Base-by-base conservation (phyloP, 805 yeast genomes). In the Maudiozyma bulderi region DNA sequence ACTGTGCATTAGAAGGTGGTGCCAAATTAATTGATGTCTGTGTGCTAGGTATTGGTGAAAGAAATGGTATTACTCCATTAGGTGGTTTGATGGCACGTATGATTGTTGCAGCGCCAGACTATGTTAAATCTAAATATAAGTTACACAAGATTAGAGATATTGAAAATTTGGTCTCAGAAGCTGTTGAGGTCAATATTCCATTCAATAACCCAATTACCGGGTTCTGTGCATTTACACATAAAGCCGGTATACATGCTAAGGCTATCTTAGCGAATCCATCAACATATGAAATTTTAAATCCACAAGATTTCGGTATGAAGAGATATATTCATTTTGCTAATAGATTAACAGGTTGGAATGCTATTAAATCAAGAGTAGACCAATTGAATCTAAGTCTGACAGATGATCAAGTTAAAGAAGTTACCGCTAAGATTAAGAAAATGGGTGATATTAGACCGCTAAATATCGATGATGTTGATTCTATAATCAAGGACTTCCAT, bases 31-130 rank as follows among this genome's bases (percentile, higher is more conserved):
- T 91, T 57, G 99, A 91, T 71, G 95, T 88, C 43, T 85, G 96
- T 11, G 98, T 91, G 14, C 79, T 91, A 60, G 99, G 99, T 61
- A 93, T 91, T 58, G 99, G 99, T 71, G 99, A 91, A 79, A 84
- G 99, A 74, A 91, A 91, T 71, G 99, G 99, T 68, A 91, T 91
- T 68, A 89, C 96, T 40, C 95, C 98, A 51, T 78, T 91, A 56
- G 98, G 99, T 62, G 99, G 96, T 47, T 78, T 91, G 64, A 91
- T 91, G 98, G 97, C 98, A 43, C 82, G 99, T 73, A 91, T 91
- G 99, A 88, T 93, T 65, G 96, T 95, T 52, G 96, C 98, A 52
- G 95, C 91, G 73, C 84, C 97, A 62, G 97, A 91, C 58, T 91
- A 91, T 69, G 97, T 91, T 47, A 74, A 89, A 64, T 80, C 90